A percentile compares a stretch with the other conserved stretches of the same genome.
Evolutionary conservation across 2,329 filamentous ascomycete species (phyloP).

Genomic region (Colletotrichum eleusines): DNA sequence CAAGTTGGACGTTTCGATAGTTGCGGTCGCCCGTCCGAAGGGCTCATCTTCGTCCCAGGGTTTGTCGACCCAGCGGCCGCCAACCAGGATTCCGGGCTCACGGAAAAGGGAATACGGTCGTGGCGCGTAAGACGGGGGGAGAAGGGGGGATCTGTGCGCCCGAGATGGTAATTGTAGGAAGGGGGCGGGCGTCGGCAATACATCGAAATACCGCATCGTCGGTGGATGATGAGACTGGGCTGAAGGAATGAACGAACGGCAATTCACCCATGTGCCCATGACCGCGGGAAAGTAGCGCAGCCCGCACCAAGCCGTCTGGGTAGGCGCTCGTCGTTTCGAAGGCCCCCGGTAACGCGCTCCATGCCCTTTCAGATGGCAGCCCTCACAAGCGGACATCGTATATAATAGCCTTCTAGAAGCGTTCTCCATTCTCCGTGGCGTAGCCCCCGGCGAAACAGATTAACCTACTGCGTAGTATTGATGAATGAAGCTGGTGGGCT

Average conservation of each 20-base stretch:
- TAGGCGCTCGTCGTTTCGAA: constrained; percentile 27
- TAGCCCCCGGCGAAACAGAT: constrained; percentile 22
- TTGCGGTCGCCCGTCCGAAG: neutral
- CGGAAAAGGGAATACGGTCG: constrained; percentile 4
- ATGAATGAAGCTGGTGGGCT: constrained; percentile 9
- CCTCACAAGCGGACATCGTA: constrained; percentile 20
- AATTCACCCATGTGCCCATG: constrained; percentile 5
- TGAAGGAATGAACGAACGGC: constrained; percentile 29
- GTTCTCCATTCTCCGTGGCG: constrained; percentile 33
- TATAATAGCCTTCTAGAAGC: constrained; percentile 41
- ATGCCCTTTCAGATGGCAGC: neutral
- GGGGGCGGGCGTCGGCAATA: constrained; percentile 26
- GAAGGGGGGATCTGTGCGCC: constrained; percentile 20
- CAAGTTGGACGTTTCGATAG: neutral
- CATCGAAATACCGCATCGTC: constrained; percentile 28
- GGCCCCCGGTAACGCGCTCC: constrained; percentile 17
- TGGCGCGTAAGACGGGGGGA: neutral
- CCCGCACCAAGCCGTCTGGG: neutral
- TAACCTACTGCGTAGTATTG: constrained; percentile 25
- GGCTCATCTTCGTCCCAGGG: neutral
- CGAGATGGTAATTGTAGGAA: constrained; percentile 16
- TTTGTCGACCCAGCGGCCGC: constrained; percentile 7
- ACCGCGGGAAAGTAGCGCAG: constrained; percentile 29
- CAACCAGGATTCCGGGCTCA: constrained; percentile 2
- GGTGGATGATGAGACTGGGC: constrained; percentile 25